Evolutionary conservation across 345 rosid genomes (phyloP).

Genomic region (Iberis pinnata): DNA sequence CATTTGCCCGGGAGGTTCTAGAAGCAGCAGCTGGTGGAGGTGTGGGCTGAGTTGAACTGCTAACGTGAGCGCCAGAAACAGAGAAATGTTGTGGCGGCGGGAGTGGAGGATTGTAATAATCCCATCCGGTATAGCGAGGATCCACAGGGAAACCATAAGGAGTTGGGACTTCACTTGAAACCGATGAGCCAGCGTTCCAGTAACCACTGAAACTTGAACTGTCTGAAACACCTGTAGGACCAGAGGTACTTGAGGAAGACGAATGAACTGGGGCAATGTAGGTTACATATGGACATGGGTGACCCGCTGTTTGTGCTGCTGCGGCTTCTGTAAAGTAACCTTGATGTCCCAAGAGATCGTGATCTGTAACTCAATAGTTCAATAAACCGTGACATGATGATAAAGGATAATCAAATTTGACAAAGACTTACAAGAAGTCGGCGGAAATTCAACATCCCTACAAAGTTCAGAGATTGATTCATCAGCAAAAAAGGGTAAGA

Average conservation of each 20-base stretch:
- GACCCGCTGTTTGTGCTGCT: conserved; percentile 57
- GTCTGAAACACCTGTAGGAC: conserved; percentile 61
- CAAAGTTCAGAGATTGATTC: conserved; percentile 17
- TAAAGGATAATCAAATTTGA: conserved; percentile 9
- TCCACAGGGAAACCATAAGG: conserved; percentile 77
- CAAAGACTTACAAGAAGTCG: conserved; percentile 65
- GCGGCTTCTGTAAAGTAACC: conserved; percentile 58
- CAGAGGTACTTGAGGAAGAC: conserved; percentile 58
- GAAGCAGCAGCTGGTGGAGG: conserved; percentile 45
- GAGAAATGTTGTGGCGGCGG: conserved; percentile 51
- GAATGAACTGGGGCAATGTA: conserved; percentile 85
- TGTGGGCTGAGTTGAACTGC: conserved; percentile 54
- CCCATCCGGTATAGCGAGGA: conserved; percentile 52
- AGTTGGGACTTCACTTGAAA: conserved; percentile 60
- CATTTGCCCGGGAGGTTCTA: conserved; percentile 48
- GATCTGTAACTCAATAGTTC: conserved; percentile 51
- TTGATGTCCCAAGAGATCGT: conserved; percentile 59
- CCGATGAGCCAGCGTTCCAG: conserved; percentile 65
- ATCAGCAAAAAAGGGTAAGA: conserved; percentile 12
- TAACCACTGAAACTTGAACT: conserved; percentile 51
- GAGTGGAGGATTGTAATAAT: conserved; percentile 32
- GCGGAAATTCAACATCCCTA: conserved; percentile 82
- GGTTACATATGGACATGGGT: conserved; percentile 88
- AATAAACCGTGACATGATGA: conserved; percentile 6
- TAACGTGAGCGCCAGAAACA: conserved; percentile 43